Base-by-base conservation (phyloP, 306 rosid species). In the Betula pendula region DNA sequence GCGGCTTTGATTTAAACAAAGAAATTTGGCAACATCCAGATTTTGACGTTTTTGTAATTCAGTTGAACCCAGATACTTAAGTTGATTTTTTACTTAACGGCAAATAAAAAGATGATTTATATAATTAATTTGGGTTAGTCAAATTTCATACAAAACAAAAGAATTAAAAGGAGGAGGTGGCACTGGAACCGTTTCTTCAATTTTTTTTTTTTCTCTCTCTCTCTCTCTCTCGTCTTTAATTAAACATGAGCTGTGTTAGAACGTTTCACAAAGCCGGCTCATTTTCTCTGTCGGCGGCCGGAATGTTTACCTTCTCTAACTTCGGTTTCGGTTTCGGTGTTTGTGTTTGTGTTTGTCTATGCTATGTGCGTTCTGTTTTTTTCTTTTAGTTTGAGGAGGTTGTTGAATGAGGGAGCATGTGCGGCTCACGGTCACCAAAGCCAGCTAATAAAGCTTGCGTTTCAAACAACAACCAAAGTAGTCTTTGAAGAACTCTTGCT, bases 221-320 rank as follows among this genome's bases (percentile, higher is more conserved):
- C 62, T 55, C 12, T 55, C 31, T 55, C 14, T 53, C 1, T 56
- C 7, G 51, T 47, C 17, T 15, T 27, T 22, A 73, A 56, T 49
- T 51, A 62, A 70, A 75, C 16, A 16, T 25, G 40, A 52, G 47
- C 55, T 1, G 31, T 51, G 40, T 74, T 70, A 70, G 48, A 77
- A 74, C 45, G 75, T 70, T 17, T 45, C 9, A 68, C 76, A 51
- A 75, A 49, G 71, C 75, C 38, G 60, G 49, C 73, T 71, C 9
- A 72, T 77, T 51, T 77, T 79, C 84, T 53, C 71, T 73, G 82
- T 85, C 80, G 82, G 82, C 89, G 89, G 89, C 89, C 89, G 84
- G 78, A 76, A 82, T 82, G 82, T 81, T 81, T 81, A 6, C 78
- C 76, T 48, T 38, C 31, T 55, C 31, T 35, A 3, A 35, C 40